These are phyloP conservation scores for Rhodotorula glutinis DNA, from an alignment of 1,284 basidiomycete species.

Conservation along the genomic window DNA sequence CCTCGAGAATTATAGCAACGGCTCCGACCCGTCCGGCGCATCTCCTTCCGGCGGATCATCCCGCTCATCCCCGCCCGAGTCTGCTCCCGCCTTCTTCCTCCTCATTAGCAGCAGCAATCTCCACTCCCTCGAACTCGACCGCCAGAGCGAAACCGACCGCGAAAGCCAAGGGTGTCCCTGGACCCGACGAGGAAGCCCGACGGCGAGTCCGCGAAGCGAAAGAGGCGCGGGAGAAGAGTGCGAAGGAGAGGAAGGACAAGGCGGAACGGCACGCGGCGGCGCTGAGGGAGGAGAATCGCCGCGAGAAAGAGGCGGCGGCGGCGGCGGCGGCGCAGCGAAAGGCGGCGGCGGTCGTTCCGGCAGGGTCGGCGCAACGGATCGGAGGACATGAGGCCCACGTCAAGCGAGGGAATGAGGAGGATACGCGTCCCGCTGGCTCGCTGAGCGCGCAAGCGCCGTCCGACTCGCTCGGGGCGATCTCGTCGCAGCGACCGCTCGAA, in stretches of 20 bases:
- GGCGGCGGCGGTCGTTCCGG: not conserved
- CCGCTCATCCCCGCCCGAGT: not conserved
- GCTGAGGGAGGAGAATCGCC: not conserved
- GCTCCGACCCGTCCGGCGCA: not conserved
- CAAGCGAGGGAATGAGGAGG: no score
- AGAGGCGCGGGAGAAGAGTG: not conserved
- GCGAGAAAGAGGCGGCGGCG: not conserved
- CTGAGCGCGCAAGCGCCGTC: no score
- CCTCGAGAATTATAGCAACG: not conserved
- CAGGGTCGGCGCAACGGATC: not conserved
- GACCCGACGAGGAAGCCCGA: not conserved
- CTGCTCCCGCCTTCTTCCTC: not conserved
- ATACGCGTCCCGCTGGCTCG: no score
- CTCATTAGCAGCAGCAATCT: not conserved
- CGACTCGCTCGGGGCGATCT: no score
- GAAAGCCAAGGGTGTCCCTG: not conserved
- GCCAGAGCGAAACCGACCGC: no score
- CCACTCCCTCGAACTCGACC: not conserved
- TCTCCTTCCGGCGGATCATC: not conserved
- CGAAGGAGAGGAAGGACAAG: not conserved
- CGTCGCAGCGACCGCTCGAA: no score
- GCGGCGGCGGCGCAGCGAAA: not conserved
- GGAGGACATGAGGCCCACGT: no score
- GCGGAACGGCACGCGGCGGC: not conserved
- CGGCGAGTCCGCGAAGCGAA: conserved; percentile 4